Evolutionary conservation across 2,329 filamentous ascomycete genomes (phyloP).

Genomic region (Penicillium sp.): DNA sequence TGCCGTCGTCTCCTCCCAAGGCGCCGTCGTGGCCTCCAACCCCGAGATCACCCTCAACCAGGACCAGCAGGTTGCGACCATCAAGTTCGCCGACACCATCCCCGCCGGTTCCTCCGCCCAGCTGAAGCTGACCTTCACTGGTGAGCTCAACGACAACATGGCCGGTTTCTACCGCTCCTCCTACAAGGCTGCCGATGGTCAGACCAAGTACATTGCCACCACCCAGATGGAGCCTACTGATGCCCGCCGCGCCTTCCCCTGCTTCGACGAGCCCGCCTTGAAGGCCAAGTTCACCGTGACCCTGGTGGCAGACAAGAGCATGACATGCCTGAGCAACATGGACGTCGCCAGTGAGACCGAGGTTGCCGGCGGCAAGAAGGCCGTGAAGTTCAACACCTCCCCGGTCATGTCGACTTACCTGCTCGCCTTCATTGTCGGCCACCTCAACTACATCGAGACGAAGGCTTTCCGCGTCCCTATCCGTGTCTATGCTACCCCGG

Average conservation of each 20-base stretch:
- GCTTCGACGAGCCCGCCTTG: constrained; percentile 89
- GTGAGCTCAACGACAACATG: constrained; percentile 84
- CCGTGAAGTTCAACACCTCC: constrained; percentile 83
- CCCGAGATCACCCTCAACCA: constrained; percentile 66
- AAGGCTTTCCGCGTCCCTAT: constrained; percentile 85
- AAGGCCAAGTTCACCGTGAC: constrained; percentile 91
- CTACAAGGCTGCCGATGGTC: constrained; percentile 79
- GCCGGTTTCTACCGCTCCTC: constrained; percentile 94
- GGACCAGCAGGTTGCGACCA: constrained; percentile 68
- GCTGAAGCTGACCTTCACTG: constrained; percentile 68
- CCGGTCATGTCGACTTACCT: constrained; percentile 95
- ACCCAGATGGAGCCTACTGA: constrained; percentile 98
- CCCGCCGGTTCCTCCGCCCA: constrained; percentile 67
- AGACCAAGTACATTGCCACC: constrained; percentile 72
- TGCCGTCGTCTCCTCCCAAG: constrained; percentile 56
- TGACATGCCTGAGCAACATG: constrained; percentile 96
- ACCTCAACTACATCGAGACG: constrained; percentile 88
- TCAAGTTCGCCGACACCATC: constrained; percentile 67
- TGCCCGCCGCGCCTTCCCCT: constrained; percentile 83
- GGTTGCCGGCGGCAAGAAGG: constrained; percentile 65
- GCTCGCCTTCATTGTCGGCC: constrained; percentile 83
- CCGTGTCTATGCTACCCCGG: constrained; percentile 84
- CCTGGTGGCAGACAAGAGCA: constrained; percentile 75
- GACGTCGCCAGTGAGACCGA: constrained; percentile 74
- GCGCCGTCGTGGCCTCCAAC: constrained; percentile 50